Percentiles rank a stretch among this genome's conserved stretches.
These are phyloP conservation scores for Irpex sp. DNA, from an alignment of 1,284 basidiomycete genomes.

Conservation along the genomic window DNA sequence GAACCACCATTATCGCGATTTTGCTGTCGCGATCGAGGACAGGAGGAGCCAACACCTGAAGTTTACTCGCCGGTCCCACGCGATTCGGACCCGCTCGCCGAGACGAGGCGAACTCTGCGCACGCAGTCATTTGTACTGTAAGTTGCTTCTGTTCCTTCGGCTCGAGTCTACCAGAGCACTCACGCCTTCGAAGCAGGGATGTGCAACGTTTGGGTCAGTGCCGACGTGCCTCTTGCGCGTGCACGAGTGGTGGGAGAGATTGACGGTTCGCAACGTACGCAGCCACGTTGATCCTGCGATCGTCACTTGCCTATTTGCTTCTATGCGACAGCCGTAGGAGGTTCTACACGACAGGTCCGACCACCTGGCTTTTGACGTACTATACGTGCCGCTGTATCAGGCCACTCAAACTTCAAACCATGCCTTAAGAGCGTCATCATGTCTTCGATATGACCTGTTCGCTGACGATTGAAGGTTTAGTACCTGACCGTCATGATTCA, in stretches of 20 bases:
- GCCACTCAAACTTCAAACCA: no score
- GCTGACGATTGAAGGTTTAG: not conserved
- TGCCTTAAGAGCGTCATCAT: not conserved
- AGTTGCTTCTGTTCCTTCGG: no score
- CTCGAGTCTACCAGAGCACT: no score
- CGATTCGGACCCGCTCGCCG: not conserved
- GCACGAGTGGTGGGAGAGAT: not conserved
- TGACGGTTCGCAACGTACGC: not conserved
- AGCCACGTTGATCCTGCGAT: not conserved
- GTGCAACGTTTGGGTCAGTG: not conserved
- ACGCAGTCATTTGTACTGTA: not conserved
- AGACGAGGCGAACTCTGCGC: not conserved
- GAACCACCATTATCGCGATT: no score
- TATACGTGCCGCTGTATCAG: not conserved
- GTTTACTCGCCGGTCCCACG: not conserved
- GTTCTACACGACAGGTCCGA: not conserved
- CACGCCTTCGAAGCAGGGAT: not conserved
- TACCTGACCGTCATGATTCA: not conserved
- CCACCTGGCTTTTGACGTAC: no score
- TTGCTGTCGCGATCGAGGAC: no score
- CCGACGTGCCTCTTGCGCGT: not conserved
- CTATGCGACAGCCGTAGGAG: not conserved
- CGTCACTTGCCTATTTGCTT: not conserved
- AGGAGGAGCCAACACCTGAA: no score
- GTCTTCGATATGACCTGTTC: no score